A percentile compares a stretch with the other conserved stretches of the same genome.
These are phyloP conservation scores for Protomyces arabidopsidicola DNA, from an alignment of 1,139 yeast species.

Conservation along the genomic window DNA sequence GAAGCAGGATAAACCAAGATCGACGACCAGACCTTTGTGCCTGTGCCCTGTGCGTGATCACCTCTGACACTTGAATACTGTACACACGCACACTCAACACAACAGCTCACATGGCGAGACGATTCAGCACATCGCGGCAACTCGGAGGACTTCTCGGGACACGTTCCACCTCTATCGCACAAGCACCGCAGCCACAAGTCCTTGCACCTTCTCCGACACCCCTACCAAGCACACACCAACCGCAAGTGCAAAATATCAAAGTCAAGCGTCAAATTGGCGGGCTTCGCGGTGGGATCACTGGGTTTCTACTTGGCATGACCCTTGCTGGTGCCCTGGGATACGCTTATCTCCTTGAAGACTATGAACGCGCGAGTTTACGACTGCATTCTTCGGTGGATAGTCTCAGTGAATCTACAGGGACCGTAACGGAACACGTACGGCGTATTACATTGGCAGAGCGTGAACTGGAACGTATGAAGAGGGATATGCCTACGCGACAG, in stretches of 20 bases:
- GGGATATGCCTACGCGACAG: conserved; percentile 15
- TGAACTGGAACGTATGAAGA: conserved; percentile 14
- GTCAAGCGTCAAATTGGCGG: conserved; percentile 25
- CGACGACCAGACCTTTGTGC: no score
- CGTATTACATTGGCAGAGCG: conserved; percentile 27
- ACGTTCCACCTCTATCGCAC: not conserved
- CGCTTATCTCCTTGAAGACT: conserved; percentile 24
- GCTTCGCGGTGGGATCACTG: conserved; percentile 26
- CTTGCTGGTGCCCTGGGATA: conserved; percentile 27
- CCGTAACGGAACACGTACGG: conserved; percentile 18
- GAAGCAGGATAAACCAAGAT: no score
- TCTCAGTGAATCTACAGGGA: conserved; percentile 18
- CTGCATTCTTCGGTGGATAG: conserved; percentile 27
- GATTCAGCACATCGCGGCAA: not conserved
- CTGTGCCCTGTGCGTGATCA: no score
- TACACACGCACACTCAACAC: no score
- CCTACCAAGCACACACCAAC: conserved; percentile 8
- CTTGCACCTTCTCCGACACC: conserved; percentile 18
- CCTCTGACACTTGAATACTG: no score
- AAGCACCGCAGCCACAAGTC: conserved; percentile 6
- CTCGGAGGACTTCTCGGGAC: not conserved
- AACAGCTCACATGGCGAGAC: not conserved
- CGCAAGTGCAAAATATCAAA: conserved; percentile 13
- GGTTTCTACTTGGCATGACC: conserved; percentile 28
- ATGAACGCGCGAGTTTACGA: conserved; percentile 21